Evolutionary conservation across 2,329 filamentous ascomycete species (phyloP).

Genomic region (Cercospora zeae-maydis): DNA sequence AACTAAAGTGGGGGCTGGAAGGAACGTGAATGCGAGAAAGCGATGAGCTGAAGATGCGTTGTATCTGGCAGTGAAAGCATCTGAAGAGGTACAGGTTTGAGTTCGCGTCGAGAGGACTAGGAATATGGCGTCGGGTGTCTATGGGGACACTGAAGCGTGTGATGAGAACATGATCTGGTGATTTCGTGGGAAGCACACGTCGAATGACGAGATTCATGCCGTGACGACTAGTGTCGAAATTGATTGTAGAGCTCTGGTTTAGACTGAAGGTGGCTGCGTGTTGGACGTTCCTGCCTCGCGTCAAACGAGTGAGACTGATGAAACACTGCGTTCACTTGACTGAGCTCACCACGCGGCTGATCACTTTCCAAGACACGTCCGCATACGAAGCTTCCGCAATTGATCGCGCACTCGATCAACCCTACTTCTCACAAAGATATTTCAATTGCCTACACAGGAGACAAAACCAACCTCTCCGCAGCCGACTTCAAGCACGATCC

Average conservation of each 20-base stretch:
- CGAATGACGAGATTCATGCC: background rate
- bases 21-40: conserved; percentile 79
- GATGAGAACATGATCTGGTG: background rate
- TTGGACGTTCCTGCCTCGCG: background rate
- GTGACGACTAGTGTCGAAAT: background rate
- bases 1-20: conserved; percentile 78
- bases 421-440: background rate
- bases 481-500: background rate
- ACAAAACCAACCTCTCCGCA: background rate
- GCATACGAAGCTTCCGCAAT: background rate
- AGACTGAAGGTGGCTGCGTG: background rate
- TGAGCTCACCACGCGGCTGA: background rate
- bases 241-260: background rate
- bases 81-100: background rate
- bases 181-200: background rate
- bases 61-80: background rate
- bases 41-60: conserved; percentile 31
- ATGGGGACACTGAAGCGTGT: background rate
- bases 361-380: background rate
- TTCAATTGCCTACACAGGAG: no score
- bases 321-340: background rate
- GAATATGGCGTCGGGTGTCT: background rate
- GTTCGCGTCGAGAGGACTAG: background rate
- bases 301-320: background rate
- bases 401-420: background rate